Percentiles rank a stretch among this genome's conserved stretches.
Conservation (phyloP, 2,329 filamentous ascomycete species). For the Botrytis cinerea region DNA sequence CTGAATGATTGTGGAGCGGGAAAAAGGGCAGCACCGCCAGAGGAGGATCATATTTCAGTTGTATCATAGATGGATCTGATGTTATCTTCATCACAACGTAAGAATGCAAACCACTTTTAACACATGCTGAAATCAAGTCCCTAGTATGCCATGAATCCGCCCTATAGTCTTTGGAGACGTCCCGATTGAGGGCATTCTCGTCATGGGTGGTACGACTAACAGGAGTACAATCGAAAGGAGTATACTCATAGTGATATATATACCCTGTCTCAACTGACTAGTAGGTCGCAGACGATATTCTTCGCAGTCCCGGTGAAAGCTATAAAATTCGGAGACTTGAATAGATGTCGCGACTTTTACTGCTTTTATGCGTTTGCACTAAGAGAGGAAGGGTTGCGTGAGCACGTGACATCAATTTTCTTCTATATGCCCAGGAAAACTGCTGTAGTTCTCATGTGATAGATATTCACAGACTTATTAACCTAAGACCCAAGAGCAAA, state of each 20-base stretch:
- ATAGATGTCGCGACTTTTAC: neutral
- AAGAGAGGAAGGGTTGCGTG: neutral
- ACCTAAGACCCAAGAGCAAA: neutral
- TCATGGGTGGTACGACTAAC: neutral
- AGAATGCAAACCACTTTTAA: rapidly evolving
- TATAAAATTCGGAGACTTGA: neutral
- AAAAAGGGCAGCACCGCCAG: neutral
- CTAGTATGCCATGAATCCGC: neutral
- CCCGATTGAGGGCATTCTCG: neutral
- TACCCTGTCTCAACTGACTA: neutral
- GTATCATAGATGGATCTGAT: neutral
- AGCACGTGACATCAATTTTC: neutral
- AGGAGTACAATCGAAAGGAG: neutral
- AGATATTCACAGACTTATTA: neutral
- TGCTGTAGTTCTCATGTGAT: neutral
- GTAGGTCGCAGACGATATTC: neutral
- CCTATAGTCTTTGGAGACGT: neutral
- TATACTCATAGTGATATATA: rapidly evolving
- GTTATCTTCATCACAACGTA: neutral
- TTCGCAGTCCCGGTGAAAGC: too few species aligned
- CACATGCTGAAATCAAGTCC: neutral
- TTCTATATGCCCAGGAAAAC: neutral
- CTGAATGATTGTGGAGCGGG: too few species aligned
- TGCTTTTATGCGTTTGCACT: neutral
- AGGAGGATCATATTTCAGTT: neutral